phyloP scores from a whole-genome alignment of 73 alveolate species.

The Paramecium bursaria region DNA sequence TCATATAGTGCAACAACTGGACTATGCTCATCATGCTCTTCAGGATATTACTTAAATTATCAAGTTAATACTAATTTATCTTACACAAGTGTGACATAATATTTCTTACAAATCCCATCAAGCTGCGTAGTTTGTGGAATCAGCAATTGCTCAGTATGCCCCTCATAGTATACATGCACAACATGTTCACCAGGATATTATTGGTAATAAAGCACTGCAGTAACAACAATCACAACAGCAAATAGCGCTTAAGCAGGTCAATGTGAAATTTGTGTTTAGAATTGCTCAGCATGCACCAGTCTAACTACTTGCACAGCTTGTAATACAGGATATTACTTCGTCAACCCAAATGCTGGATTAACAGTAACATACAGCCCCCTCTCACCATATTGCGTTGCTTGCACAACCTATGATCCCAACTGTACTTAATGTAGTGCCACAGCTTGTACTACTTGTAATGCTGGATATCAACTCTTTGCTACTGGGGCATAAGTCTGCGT shows the following conservation, averaged over 20 bases:
- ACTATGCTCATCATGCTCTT: neutral
- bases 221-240: neutral
- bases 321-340: neutral
- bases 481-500: neutral
- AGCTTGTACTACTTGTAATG: neutral
- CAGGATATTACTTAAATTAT: neutral
- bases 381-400: neutral
- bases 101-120: neutral
- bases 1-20: neutral
- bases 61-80: neutral
- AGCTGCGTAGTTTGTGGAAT: slow-evolving; percentile 3
- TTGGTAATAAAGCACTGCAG: slow-evolving; percentile 6
- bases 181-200: slow-evolving; percentile 27
- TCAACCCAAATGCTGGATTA: neutral
- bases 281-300: slow-evolving; percentile 1
- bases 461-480: neutral
- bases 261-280: neutral
- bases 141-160: slow-evolving; percentile 7
- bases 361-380: neutral
- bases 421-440: neutral
- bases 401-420: neutral
- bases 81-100: neutral
- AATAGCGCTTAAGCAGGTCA: neutral
- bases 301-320: neutral
- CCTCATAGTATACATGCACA: slow-evolving; percentile 58